A percentile compares a stretch with the other conserved stretches of the same genome.
Conservation (phyloP, 1,284 basidiomycete genomes). For the Ganoderma leucocontextum region DNA sequence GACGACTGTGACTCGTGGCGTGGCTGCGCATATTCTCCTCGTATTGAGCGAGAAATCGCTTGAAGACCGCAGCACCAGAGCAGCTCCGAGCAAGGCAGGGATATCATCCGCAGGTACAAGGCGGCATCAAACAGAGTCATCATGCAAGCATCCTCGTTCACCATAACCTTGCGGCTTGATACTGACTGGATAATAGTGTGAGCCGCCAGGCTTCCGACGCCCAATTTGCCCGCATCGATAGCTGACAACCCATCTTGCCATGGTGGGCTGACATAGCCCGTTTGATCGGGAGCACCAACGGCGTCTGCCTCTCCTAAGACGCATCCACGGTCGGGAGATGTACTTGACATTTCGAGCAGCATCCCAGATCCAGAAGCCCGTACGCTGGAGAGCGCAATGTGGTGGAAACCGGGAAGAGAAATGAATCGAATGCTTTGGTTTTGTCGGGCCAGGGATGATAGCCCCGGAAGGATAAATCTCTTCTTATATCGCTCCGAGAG, state of each 20-base stretch:
- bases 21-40: neutral
- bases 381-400: conserved; percentile 30
- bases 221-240: no score
- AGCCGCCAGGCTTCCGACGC: no score
- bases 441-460: conserved; percentile 37
- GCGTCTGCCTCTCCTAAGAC: no score
- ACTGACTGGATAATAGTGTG: no score
- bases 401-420: conserved; percentile 35
- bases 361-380: conserved; percentile 31
- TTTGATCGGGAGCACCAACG: no score
- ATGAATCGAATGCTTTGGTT: conserved; percentile 38
- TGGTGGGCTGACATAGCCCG: neutral
- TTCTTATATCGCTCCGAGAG: conserved; percentile 37
- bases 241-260: no score
- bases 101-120: conserved; percentile 21
- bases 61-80: conserved; percentile 7
- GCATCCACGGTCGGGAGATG: no score
- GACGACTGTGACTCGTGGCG: conserved; percentile 27
- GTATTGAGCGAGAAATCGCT: neutral
- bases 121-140: conserved; percentile 7
- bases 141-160: no score
- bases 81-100: conserved; percentile 3
- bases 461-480: conserved; percentile 33
- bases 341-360: neutral
- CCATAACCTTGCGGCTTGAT: no score